These are phyloP conservation scores for Babesia gibsoni DNA, from an alignment of 169 alveolate genomes.

Conservation along the genomic window DNA sequence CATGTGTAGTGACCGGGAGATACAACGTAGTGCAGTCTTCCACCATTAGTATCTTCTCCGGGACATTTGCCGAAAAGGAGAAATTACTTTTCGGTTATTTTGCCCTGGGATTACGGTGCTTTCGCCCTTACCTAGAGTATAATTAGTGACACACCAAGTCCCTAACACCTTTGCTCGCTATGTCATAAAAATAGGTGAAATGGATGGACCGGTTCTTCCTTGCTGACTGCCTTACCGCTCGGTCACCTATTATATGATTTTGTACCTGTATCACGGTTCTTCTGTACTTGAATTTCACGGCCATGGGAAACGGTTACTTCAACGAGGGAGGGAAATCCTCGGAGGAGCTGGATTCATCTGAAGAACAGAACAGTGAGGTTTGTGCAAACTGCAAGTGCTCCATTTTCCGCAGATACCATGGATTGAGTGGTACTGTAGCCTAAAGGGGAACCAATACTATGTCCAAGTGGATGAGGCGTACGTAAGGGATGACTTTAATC, in stretches of 20 bases:
- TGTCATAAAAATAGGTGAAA: not conserved
- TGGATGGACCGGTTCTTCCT: not conserved
- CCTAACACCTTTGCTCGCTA: no score
- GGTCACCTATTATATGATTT: not conserved
- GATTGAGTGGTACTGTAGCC: constrained; percentile 94
- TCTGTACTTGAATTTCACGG: not conserved
- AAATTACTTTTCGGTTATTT: no score
- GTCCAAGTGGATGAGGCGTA: constrained; percentile 93
- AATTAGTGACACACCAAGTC: no score
- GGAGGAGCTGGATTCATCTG: constrained; percentile 51
- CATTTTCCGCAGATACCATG: constrained; percentile 80
- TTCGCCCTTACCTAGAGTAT: no score
- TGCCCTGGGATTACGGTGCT: no score
- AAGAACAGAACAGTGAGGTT: constrained; percentile 61
- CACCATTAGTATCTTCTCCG: no score
- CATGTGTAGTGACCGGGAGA: no score
- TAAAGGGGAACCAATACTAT: constrained; percentile 90
- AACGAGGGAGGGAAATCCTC: constrained; percentile 52
- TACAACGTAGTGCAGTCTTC: no score
- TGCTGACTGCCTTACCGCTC: not conserved
- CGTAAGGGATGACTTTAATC: constrained; percentile 90
- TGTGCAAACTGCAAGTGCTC: not conserved
- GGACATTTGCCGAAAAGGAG: no score
- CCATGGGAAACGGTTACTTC: constrained; percentile 10
- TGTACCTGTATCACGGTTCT: not conserved